Percentiles rank a stretch among this genome's conserved stretches.
These are phyloP conservation scores for Histomonas meleagridis DNA, from an alignment of 208 protist species.

Conservation along the genomic window DNA sequence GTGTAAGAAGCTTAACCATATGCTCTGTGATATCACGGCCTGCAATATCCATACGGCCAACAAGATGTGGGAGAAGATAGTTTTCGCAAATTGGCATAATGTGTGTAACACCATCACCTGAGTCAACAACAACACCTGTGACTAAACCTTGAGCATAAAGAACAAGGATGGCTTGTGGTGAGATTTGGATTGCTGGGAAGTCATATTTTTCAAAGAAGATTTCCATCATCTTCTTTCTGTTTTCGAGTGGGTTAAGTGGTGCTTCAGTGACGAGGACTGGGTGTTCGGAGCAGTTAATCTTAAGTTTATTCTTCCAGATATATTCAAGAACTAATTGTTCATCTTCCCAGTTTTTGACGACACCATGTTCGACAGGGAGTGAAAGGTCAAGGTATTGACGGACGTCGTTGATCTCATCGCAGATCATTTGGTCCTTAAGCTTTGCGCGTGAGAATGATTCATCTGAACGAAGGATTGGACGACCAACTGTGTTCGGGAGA, in stretches of 20 bases:
- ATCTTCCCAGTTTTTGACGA: constrained; percentile 85
- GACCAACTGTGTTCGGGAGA: constrained; percentile 82
- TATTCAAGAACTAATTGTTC: constrained; percentile 84
- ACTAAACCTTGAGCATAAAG: constrained; percentile 70
- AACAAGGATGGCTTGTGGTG: constrained; percentile 77
- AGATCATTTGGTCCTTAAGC: constrained; percentile 72
- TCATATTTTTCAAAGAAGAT: constrained; percentile 73
- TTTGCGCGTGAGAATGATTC: constrained; percentile 51
- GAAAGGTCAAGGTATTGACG: constrained; percentile 58
- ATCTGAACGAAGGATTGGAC: constrained; percentile 70
- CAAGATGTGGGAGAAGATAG: constrained; percentile 55
- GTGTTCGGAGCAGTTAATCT: constrained; percentile 74
- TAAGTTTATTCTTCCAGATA: constrained; percentile 47
- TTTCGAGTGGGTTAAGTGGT: constrained; percentile 69
- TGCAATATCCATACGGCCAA: constrained; percentile 59
- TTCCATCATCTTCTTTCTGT: constrained; percentile 70
- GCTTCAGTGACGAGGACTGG: constrained; percentile 77
- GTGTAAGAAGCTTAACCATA: constrained; percentile 56
- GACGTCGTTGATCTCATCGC: constrained; percentile 68
- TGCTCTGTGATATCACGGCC: constrained; percentile 63
- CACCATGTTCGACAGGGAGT: constrained; percentile 79
- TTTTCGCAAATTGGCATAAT: constrained; percentile 86
- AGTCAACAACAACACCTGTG: constrained; percentile 75
- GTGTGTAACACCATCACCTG: constrained; percentile 84
- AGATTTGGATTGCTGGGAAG: constrained; percentile 60